These are phyloP conservation scores for Chlorella sp. DNA, from an alignment of 139 green algal genomes.

Conservation along the genomic window DNA sequence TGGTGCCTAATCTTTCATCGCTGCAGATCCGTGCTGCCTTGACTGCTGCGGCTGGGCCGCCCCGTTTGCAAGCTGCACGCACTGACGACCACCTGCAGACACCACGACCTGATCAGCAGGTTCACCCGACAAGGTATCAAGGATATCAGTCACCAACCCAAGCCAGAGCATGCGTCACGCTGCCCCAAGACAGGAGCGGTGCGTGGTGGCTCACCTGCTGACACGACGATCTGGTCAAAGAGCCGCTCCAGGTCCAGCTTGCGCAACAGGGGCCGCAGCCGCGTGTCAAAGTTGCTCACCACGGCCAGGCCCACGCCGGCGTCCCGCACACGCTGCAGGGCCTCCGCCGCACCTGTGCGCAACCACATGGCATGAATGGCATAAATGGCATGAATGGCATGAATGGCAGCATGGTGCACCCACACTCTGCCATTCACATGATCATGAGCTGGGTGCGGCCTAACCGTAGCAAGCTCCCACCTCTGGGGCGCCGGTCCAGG, in stretches of 20 bases:
- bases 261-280: conserved; percentile 39
- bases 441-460: not conserved
- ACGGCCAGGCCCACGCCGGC: conserved; percentile 59
- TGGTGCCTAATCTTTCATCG: too few species aligned
- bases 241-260: conserved; percentile 45
- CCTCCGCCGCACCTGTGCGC: conserved; percentile 37
- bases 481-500: too few species aligned
- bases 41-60: too few species aligned
- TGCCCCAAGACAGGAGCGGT: not conserved
- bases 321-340: conserved; percentile 45
- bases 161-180: not conserved
- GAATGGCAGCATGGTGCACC: not conserved
- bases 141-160: not conserved
- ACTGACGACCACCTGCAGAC: not conserved
- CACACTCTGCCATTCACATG: not conserved
- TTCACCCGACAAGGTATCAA: not conserved
- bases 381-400: not conserved
- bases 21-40: not conserved
- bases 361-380: conserved; percentile 5
- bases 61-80: too few species aligned
- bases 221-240: conserved; percentile 79
- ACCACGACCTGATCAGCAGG: not conserved
- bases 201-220: conserved; percentile 24
- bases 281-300: conserved; percentile 89
- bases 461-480: too few species aligned